phyloP scores from a whole-genome alignment of 495 filamentous ascomycete species.

The Pseudomonodictys pantanalensis region DNA sequence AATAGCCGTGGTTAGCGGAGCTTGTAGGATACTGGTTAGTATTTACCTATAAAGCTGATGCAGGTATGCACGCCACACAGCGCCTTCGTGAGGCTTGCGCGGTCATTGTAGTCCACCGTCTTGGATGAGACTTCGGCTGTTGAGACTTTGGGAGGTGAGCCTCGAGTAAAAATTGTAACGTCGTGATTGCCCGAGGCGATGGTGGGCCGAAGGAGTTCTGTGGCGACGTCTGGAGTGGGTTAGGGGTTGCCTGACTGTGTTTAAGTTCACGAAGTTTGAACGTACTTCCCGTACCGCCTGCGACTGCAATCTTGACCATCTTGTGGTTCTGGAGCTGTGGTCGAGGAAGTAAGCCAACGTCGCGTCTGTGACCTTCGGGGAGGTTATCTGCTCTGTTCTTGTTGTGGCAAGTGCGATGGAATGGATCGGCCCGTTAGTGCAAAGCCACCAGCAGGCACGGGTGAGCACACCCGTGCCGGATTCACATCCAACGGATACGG shows the following conservation, averaged over 20 bases:
- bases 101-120: constrained; percentile 15
- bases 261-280: background rate
- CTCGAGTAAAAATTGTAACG: constrained; percentile 16
- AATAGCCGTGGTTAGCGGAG: background rate
- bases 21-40: too few relatives aligned
- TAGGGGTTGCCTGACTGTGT: background rate
- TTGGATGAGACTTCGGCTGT: constrained; percentile 3
- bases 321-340: too few relatives aligned
- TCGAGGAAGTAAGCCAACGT: too few relatives aligned
- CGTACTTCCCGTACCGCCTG: constrained; percentile 23
- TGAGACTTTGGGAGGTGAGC: background rate
- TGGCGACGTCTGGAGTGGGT: constrained; percentile 20
- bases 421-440: too few relatives aligned
- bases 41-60: too few relatives aligned
- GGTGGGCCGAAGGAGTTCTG: constrained; percentile 15
- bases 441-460: too few relatives aligned
- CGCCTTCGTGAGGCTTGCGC: background rate
- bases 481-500: too few relatives aligned
- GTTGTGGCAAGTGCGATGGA: too few relatives aligned
- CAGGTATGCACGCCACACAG: too few relatives aligned
- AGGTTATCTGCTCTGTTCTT: too few relatives aligned
- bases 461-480: too few relatives aligned
- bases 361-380: too few relatives aligned
- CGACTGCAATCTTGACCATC: constrained; percentile 25
- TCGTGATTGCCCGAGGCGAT: constrained; percentile 7